A percentile compares a stretch with the other conserved stretches of the same genome.
phyloP scores from a whole-genome alignment of 495 filamentous ascomycete species.

The Parathielavia hyrcaniae region DNA sequence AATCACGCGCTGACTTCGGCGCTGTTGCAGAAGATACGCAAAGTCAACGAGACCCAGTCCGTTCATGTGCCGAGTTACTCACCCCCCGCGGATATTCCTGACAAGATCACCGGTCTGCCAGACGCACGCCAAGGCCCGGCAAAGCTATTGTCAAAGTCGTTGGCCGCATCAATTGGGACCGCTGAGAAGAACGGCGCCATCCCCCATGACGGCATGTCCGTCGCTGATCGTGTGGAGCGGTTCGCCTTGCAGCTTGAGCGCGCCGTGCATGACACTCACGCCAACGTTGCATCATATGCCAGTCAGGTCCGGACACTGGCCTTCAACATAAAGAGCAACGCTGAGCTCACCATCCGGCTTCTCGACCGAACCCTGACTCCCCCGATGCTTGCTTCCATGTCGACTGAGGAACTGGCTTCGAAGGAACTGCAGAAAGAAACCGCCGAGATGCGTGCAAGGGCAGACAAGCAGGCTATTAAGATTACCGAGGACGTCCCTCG shows the following conservation, averaged over 20 bases:
- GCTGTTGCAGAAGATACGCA: constrained; percentile 44
- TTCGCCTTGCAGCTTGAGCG: constrained; percentile 66
- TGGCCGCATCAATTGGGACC: constrained; percentile 35
- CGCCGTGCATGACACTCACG: constrained; percentile 45
- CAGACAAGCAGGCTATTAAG: constrained; percentile 82
- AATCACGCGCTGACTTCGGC: neutral
- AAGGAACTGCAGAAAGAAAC: constrained; percentile 78
- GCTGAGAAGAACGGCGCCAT: constrained; percentile 42
- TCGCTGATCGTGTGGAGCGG: constrained; percentile 38
- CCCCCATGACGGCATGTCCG: constrained; percentile 34
- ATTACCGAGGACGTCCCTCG: constrained; percentile 77
- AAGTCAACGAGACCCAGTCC: constrained; percentile 43
- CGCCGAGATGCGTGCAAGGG: constrained; percentile 60
- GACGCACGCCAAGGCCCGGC: constrained; percentile 39
- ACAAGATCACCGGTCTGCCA: constrained; percentile 39
- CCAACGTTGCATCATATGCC: constrained; percentile 36
- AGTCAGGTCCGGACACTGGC: constrained; percentile 51
- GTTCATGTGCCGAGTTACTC: constrained; percentile 34
- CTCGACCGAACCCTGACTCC: constrained; percentile 63
- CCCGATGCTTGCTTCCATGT: constrained; percentile 73
- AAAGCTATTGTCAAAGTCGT: constrained; percentile 39
- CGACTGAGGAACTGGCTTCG: constrained; percentile 78
- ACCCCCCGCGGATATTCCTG: constrained; percentile 35
- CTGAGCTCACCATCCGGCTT: constrained; percentile 67
- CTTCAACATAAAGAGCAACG: constrained; percentile 82